phyloP scores from a whole-genome alignment of 2,329 filamentous ascomycete species.

The Phialophora macrospora region DNA sequence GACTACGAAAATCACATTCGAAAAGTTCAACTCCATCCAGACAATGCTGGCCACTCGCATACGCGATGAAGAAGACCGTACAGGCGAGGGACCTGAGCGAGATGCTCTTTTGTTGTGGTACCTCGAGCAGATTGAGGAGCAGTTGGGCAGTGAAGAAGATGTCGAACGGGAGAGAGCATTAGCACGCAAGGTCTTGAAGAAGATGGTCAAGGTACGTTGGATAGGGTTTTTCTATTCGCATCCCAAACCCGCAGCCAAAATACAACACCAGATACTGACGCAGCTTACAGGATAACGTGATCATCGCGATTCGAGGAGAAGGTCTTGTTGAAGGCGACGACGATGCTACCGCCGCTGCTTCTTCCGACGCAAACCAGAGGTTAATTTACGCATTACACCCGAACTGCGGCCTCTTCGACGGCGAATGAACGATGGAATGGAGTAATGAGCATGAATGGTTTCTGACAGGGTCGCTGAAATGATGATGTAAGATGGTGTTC shows the following conservation, averaged over 20 bases:
- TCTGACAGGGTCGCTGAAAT: not conserved
- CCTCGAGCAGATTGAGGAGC: slow-evolving; percentile 84
- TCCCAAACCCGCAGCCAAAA: not conserved
- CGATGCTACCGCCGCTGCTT: slow-evolving; percentile 52
- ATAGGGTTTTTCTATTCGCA: slow-evolving; percentile 10
- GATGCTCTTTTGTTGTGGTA: slow-evolving; percentile 87
- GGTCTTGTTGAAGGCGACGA: slow-evolving; percentile 77
- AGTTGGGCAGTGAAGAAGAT: slow-evolving; percentile 80
- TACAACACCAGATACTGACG: slow-evolving; percentile 38
- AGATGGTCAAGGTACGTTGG: slow-evolving; percentile 84
- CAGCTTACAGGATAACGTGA: slow-evolving; percentile 58
- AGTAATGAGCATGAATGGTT: not conserved
- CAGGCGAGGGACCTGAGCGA: slow-evolving; percentile 81
- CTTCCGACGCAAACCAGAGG: slow-evolving; percentile 44
- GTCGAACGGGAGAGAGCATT: slow-evolving; percentile 74
- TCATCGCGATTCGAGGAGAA: slow-evolving; percentile 73
- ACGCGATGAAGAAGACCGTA: slow-evolving; percentile 76
- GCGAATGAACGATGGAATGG: slow-evolving; percentile 46
- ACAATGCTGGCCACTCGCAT: slow-evolving; percentile 83
- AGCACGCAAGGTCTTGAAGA: slow-evolving; percentile 84
- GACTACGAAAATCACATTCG: slow-evolving; percentile 85
- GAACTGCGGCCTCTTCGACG: slow-evolving; percentile 75
- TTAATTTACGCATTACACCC: slow-evolving; percentile 90
- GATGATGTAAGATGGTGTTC: not conserved
- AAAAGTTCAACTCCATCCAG: slow-evolving; percentile 90